These are phyloP conservation scores for Cyclotella choctawhatcheeana DNA, from an alignment of 108 stramenopile species.

Conservation along the genomic window DNA sequence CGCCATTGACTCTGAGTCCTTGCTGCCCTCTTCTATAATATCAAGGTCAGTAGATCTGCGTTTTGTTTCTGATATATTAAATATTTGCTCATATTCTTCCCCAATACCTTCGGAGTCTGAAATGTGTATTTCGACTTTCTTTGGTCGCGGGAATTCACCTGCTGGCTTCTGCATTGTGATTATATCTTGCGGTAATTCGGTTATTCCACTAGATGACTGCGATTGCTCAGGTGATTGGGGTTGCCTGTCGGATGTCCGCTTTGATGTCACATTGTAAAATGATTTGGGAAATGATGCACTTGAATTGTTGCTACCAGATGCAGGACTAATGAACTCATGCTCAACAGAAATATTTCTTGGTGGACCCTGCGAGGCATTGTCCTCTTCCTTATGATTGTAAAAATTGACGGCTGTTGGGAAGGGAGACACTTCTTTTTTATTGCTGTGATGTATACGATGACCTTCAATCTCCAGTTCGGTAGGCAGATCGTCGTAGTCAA, in stretches of 20 bases:
- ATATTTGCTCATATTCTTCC: too few relatives aligned
- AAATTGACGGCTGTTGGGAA: background rate
- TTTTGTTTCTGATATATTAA: too few relatives aligned
- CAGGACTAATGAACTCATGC: background rate
- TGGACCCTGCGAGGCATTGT: background rate
- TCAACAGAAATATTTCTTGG: background rate
- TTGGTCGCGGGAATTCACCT: background rate
- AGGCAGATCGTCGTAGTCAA: conserved; percentile 26
- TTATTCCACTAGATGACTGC: too few relatives aligned
- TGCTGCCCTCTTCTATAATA: conserved; percentile 15
- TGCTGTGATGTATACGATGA: background rate
- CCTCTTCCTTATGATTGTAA: background rate
- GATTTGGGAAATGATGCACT: background rate
- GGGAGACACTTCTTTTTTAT: background rate
- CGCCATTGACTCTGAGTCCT: background rate
- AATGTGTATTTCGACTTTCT: background rate
- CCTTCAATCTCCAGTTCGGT: conserved; percentile 31
- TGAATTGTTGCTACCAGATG: background rate
- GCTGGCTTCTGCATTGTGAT: too few relatives aligned
- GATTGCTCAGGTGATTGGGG: background rate
- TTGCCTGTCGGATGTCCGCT: background rate
- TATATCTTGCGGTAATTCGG: too few relatives aligned
- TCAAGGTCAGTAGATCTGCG: conserved; percentile 1
- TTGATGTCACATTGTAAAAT: background rate
- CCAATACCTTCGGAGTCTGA: too few relatives aligned